Evolutionary conservation across 345 rosid genomes (phyloP).

Genomic region (Acer campestre): DNA sequence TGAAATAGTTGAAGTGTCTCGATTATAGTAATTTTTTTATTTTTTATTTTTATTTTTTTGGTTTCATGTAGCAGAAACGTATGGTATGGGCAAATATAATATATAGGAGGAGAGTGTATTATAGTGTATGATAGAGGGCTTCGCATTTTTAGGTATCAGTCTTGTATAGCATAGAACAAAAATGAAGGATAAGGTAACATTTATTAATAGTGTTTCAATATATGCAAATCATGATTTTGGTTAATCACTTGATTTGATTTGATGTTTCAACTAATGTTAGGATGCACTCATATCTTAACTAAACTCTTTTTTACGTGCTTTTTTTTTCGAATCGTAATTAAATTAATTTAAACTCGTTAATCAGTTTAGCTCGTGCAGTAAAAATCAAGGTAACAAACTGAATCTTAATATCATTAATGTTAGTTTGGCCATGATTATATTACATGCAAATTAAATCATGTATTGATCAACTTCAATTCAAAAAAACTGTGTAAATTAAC

Average conservation of each 20-base stretch:
- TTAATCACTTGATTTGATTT: slow-evolving; percentile 24
- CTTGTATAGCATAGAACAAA: slow-evolving; percentile 21
- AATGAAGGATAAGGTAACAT: background rate
- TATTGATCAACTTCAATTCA: too few relatives aligned
- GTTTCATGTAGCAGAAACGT: slow-evolving; percentile 7
- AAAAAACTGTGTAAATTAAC: too few relatives aligned
- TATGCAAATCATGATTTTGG: slow-evolving; percentile 5
- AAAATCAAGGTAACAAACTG: too few relatives aligned
- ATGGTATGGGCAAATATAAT: background rate
- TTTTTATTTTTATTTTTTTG: too few relatives aligned
- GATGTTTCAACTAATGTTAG: slow-evolving; percentile 12
- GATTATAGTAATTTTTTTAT: slow-evolving; percentile 12
- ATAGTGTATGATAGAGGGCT: slow-evolving; percentile 12
- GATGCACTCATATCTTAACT: background rate
- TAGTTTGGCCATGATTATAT: too few relatives aligned
- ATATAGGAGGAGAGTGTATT: background rate
- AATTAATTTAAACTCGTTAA: too few relatives aligned
- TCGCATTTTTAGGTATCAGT: background rate
- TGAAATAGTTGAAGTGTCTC: slow-evolving; percentile 25
- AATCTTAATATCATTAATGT: too few relatives aligned
- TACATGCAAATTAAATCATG: too few relatives aligned
- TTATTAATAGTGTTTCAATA: background rate
- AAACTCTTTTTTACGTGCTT: background rate
- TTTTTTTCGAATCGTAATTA: background rate
- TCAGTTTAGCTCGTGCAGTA: too few relatives aligned